These are phyloP conservation scores for Globisporangium okanoganense DNA, from an alignment of 352 stramenopile genomes.

Conservation along the genomic window DNA sequence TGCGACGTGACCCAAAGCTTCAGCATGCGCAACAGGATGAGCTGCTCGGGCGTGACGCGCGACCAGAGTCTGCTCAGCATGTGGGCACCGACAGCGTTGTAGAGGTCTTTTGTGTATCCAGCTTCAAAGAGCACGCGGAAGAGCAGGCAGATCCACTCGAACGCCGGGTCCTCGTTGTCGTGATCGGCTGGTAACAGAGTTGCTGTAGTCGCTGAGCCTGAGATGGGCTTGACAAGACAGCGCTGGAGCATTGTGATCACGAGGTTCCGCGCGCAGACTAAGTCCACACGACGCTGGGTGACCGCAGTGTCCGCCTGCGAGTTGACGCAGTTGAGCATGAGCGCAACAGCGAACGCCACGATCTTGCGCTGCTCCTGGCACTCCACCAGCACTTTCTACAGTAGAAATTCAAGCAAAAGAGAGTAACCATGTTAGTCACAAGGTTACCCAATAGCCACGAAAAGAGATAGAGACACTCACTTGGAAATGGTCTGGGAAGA, in stretches of 20 bases:
- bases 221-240: slow-evolving; percentile 44
- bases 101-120: slow-evolving; percentile 47
- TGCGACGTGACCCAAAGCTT: slow-evolving; percentile 53
- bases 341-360: slow-evolving; percentile 55
- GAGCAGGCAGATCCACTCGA: slow-evolving; percentile 74
- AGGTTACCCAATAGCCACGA: background rate
- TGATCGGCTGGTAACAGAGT: slow-evolving; percentile 9
- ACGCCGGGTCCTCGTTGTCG: slow-evolving; percentile 56
- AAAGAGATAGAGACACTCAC: slow-evolving; percentile 15
- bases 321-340: slow-evolving; percentile 73
- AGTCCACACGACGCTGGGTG: slow-evolving; percentile 30
- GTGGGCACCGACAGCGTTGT: slow-evolving; percentile 67
- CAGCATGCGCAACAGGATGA: slow-evolving; percentile 78
- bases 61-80: slow-evolving; percentile 80
- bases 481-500: slow-evolving; percentile 71
- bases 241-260: slow-evolving; percentile 75
- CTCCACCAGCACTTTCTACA: slow-evolving; percentile 79
- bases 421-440: background rate
- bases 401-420: background rate
- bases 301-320: slow-evolving; percentile 19
- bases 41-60: slow-evolving; percentile 73
- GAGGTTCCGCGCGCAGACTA: slow-evolving; percentile 67
- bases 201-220: background rate
- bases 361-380: slow-evolving; percentile 78
- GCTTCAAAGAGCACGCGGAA: slow-evolving; percentile 59